Evolutionary conservation across 352 stramenopile species (phyloP), one percentile per base, ranked within the genome.

Genomic region (Phytophthora lateralis): DNA sequence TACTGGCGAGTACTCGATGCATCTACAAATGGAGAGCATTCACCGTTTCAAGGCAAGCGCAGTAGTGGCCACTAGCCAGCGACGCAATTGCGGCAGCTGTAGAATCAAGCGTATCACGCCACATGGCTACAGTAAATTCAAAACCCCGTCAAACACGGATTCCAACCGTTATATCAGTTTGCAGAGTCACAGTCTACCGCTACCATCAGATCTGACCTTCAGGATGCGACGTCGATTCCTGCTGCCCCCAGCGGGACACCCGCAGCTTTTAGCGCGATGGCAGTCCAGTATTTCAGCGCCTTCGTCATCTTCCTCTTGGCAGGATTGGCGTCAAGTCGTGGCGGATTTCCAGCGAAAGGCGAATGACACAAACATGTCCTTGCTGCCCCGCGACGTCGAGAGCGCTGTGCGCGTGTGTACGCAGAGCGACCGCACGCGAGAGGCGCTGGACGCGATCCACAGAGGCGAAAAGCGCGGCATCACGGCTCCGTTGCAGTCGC

Each of bases 361-460:
- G 9, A 63, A 56, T 47, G 58, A 68, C 42, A 56, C 37, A 11
- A 62, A 21, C 44, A 56, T 18, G 51, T 51, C 54, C 18, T 32
- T 71, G 30, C 29, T 15, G 0, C 6, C 59, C 26, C 38, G 68
- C 12, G 72, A 81, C 9, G 62, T 88, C 3, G 55, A 63, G 15
- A 46, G 30, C 0, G 47, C 83, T 20, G 63, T 90, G 14, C 56
- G 62, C 27, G 54, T 73, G 1, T 93, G 83, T 32, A 75, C 71
- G 0, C 51, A 66, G 8, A 74, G 73, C 17, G 76, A 75, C 18
- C 75, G 81, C 18, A 60, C 76, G 26, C 83, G 77, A 15, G 83
- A 90, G 54, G 83, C 83, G 1, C 41, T 84, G 48, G 73, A 76
- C 48, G 74, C 75, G 0, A 55, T 90, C n/a, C 46, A 49, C 15